phyloP scores from a whole-genome alignment of 495 filamentous ascomycete genomes.

The Podospora fimiseda region DNA sequence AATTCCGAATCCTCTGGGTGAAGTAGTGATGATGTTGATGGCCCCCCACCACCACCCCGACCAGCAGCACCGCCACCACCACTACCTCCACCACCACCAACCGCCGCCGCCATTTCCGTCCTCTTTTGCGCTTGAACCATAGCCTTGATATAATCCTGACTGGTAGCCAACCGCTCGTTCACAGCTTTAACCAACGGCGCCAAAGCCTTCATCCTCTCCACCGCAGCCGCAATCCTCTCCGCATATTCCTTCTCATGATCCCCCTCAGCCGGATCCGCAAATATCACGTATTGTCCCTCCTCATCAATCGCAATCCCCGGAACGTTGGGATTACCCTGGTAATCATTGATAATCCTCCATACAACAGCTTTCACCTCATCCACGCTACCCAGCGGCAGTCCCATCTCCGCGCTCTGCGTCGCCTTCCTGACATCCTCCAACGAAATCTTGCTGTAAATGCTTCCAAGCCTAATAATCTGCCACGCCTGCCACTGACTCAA shows the following conservation, averaged over 20 bases:
- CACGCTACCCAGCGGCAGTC: constrained; percentile 42
- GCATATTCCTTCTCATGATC: constrained; percentile 43
- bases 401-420: constrained; percentile 46
- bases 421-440: constrained; percentile 42
- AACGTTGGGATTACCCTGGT: constrained; percentile 50
- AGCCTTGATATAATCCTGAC: constrained; percentile 53
- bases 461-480: constrained; percentile 39
- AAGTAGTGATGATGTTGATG: too few relatives aligned
- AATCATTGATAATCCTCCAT: constrained; percentile 50
- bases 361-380: constrained; percentile 41
- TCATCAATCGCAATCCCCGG: constrained; percentile 40
- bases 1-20: too few relatives aligned
- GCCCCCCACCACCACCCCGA: too few relatives aligned
- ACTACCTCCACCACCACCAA: constrained; percentile 4
- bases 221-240: constrained; percentile 35
- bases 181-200: constrained; percentile 38
- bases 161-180: constrained; percentile 50
- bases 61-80: not conserved
- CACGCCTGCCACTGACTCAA: constrained; percentile 43
- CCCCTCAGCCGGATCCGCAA: constrained; percentile 28
- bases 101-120: constrained; percentile 25
- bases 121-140: constrained; percentile 43
- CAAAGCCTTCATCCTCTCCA: constrained; percentile 39
- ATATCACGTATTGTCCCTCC: constrained; percentile 31
- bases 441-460: constrained; percentile 47